Evolutionary conservation across 1,139 yeast species (phyloP).

Genomic region (Suhomyces taliae): DNA sequence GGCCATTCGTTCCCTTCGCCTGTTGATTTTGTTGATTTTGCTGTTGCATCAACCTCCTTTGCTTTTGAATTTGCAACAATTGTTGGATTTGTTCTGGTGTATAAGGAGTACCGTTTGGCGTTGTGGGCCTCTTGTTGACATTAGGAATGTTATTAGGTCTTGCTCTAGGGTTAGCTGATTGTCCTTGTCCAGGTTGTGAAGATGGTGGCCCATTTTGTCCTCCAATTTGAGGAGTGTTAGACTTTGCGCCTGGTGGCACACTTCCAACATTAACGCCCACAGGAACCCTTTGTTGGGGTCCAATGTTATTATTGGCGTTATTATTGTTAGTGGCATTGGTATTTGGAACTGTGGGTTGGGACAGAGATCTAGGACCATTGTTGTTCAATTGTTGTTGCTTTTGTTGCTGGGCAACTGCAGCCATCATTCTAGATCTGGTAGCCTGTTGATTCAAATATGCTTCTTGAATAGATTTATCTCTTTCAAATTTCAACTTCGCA

Average conservation of each 20-base stretch:
- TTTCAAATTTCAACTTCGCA: conserved; percentile 74
- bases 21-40: conserved; percentile 26
- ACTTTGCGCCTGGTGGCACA: not conserved
- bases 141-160: conserved; percentile 1
- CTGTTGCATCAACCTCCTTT: conserved; percentile 50
- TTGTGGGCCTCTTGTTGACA: conserved; percentile 35
- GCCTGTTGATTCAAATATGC: conserved; percentile 60
- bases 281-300: conserved; percentile 11
- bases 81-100: conserved; percentile 58
- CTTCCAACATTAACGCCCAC: conserved; percentile 3
- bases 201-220: not conserved
- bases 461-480: conserved; percentile 82
- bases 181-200: not conserved
- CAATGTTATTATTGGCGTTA: conserved; percentile 2
- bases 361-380: conserved; percentile 1
- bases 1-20: conserved; percentile 5
- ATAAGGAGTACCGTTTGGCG: conserved; percentile 54
- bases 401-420: conserved; percentile 41
- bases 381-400: conserved; percentile 21
- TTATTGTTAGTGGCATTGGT: not conserved
- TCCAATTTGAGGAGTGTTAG: not conserved
- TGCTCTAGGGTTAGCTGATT: conserved; percentile 1
- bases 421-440: conserved; percentile 38
- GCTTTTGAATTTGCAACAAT: conserved; percentile 51
- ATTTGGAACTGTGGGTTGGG: not conserved